These are phyloP conservation scores for Heimioporus sp. DNA, from an alignment of 768 basidiomycete genomes.

Conservation along the genomic window DNA sequence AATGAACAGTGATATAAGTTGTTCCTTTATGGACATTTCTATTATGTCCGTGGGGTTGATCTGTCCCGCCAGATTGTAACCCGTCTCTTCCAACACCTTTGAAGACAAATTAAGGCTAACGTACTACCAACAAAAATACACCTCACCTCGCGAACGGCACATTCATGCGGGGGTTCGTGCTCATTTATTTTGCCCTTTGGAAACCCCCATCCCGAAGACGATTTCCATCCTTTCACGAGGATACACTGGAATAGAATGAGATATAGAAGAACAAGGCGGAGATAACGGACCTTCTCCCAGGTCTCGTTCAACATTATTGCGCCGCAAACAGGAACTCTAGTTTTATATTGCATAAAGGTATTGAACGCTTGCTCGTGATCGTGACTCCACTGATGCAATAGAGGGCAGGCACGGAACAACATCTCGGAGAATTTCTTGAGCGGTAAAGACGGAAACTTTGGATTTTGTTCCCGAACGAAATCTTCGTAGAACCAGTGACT, in stretches of 20 bases:
- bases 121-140: background rate
- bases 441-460: slow-evolving; percentile 80
- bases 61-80: slow-evolving; percentile 79
- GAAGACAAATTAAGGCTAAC: slow-evolving; percentile 9
- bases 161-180: slow-evolving; percentile 76
- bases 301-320: slow-evolving; percentile 92
- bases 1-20: slow-evolving; percentile 88
- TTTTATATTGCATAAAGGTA: slow-evolving; percentile 95
- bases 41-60: slow-evolving; percentile 68
- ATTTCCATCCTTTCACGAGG: slow-evolving; percentile 98
- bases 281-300: slow-evolving; percentile 79
- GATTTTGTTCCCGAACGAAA: slow-evolving; percentile 90
- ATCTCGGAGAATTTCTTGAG: slow-evolving; percentile 93
- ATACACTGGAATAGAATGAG: slow-evolving; percentile 59
- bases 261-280: slow-evolving; percentile 4
- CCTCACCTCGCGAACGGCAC: slow-evolving; percentile 89
- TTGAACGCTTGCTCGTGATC: slow-evolving; percentile 86
- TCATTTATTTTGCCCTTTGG: slow-evolving; percentile 99
- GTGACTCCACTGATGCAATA: slow-evolving; percentile 78
- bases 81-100: slow-evolving; percentile 97
- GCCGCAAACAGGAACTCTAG: slow-evolving; percentile 94
- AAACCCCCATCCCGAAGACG: slow-evolving; percentile 97
- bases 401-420: slow-evolving; percentile 82
- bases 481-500: slow-evolving; percentile 99
- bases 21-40: slow-evolving; percentile 85